Conservation (phyloP, 2,329 filamentous ascomycete species). For the Fusarium staphyleae region DNA sequence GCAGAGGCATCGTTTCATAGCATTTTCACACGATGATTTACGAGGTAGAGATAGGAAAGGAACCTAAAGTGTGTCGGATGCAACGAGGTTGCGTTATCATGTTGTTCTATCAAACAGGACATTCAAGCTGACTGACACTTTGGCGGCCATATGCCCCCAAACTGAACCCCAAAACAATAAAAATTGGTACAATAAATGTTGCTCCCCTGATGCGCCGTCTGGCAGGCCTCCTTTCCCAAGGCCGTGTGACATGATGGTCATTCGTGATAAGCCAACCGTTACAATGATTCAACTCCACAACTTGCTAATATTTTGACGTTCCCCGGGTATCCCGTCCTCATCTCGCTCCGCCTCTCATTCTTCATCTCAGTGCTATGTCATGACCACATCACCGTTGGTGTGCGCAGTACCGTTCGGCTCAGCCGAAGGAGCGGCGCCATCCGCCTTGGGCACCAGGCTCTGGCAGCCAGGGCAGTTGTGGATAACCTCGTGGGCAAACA, state of each 20-base stretch:
- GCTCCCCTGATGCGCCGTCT: slow-evolving; percentile 11
- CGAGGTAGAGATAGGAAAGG: background rate
- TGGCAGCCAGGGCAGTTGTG: slow-evolving; percentile 96
- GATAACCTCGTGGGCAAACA: slow-evolving; percentile 91
- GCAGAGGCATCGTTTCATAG: background rate
- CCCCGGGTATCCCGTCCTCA: slow-evolving; percentile 24
- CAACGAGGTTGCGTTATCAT: slow-evolving; percentile 18
- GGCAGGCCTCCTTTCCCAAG: slow-evolving; percentile 1
- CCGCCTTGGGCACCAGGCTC: slow-evolving; percentile 49
- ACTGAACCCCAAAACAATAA: slow-evolving; percentile 3
- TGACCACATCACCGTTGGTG: slow-evolving; percentile 54
- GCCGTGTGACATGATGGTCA: slow-evolving; percentile 15
- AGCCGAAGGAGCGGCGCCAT: slow-evolving; percentile 22
- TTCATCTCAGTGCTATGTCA: slow-evolving; percentile 36
- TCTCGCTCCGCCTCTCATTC: background rate
- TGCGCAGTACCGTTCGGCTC: slow-evolving; percentile 45
- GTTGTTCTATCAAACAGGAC: slow-evolving; percentile 13
- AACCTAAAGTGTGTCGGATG: slow-evolving; percentile 17
- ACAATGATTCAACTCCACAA: slow-evolving; percentile 12
- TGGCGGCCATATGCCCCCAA: slow-evolving; percentile 6
- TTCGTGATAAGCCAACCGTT: slow-evolving; percentile 15
- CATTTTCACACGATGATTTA: slow-evolving; percentile 1
- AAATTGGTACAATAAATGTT: slow-evolving; percentile 11
- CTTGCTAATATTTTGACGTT: slow-evolving; percentile 21
- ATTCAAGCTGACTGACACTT: slow-evolving; percentile 5